phyloP scores from a whole-genome alignment of 2,329 filamentous ascomycete species.

The Ophiosphaerella narmari region DNA sequence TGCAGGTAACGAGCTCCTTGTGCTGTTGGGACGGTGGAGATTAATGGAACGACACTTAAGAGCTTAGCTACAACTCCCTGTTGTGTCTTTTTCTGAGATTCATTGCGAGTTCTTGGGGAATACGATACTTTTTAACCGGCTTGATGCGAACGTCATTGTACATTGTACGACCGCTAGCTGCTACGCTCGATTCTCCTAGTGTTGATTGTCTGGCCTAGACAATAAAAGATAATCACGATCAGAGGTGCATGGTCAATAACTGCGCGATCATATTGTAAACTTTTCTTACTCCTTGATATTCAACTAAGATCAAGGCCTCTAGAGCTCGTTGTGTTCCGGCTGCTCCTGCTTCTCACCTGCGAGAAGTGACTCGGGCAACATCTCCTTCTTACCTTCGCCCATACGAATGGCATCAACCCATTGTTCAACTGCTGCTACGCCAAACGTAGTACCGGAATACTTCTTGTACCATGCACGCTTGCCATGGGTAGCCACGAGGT shows the following conservation, averaged over 20 bases:
- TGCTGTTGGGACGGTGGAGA: too few species aligned
- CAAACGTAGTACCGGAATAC: conserved; percentile 65
- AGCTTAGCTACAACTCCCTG: too few species aligned
- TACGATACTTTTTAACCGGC: too few species aligned
- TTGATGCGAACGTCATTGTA: too few species aligned
- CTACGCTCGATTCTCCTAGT: too few species aligned
- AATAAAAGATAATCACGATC: conserved; percentile 2
- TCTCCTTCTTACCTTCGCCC: conserved; percentile 81
- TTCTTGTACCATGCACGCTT: conserved; percentile 85
- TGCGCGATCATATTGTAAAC: neutral
- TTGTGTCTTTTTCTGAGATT: too few species aligned
- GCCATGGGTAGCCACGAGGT: conserved; percentile 81
- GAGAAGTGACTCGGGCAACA: conserved; percentile 60
- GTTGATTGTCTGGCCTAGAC: too few species aligned
- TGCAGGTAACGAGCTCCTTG: too few species aligned
- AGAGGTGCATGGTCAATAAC: neutral
- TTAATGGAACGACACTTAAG: too few species aligned
- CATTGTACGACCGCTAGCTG: too few species aligned
- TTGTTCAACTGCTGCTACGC: conserved; percentile 67
- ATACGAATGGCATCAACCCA: conserved; percentile 94
- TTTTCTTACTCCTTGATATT: too few species aligned
- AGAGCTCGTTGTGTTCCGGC: conserved; percentile 34
- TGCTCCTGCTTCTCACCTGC: conserved; percentile 27
- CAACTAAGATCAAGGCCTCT: neutral
- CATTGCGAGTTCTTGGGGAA: too few species aligned